Evolutionary conservation across 768 basidiomycete genomes (phyloP).

Genomic region (Chiua virens): DNA sequence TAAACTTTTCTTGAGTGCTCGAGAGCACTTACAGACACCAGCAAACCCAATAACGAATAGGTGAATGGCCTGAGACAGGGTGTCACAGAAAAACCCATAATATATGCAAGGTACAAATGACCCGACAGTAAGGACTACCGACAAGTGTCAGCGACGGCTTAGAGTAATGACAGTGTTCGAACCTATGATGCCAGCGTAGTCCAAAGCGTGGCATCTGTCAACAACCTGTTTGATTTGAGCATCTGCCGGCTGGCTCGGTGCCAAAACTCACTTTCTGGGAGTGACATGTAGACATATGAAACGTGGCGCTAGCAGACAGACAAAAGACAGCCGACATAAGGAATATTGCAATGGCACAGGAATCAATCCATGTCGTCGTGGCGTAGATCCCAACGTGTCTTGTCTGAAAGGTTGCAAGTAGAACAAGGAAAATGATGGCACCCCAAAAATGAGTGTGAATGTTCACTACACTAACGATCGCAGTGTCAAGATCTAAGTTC

Average conservation of each 20-base stretch:
- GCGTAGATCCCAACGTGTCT: slow-evolving; percentile 52
- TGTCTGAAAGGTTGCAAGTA: slow-evolving; percentile 54
- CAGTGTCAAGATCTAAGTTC: slow-evolving; percentile 5
- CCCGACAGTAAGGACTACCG: slow-evolving; percentile 64
- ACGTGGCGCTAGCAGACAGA: slow-evolving; percentile 67
- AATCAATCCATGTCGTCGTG: slow-evolving; percentile 60
- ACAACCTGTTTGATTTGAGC: slow-evolving; percentile 47
- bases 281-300: slow-evolving; percentile 73
- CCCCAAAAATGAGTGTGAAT: slow-evolving; percentile 82
- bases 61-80: slow-evolving; percentile 53
- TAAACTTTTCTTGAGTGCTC: not conserved
- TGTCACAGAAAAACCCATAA: slow-evolving; percentile 75
- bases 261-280: slow-evolving; percentile 55
- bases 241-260: not conserved
- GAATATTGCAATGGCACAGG: slow-evolving; percentile 61
- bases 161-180: slow-evolving; percentile 13
- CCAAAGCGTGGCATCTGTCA: slow-evolving; percentile 60
- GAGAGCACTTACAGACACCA: slow-evolving; percentile 54
- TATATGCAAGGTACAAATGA: slow-evolving; percentile 77
- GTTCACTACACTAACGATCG: slow-evolving; percentile 57
- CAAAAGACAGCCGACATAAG: slow-evolving; percentile 72
- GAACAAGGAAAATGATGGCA: slow-evolving; percentile 56
- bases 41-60: slow-evolving; percentile 48
- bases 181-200: slow-evolving; percentile 82
- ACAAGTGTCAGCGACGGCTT: slow-evolving; percentile 6